These are phyloP conservation scores for Tolypocladium album DNA, from an alignment of 2,329 filamentous ascomycete genomes.

Conservation along the genomic window DNA sequence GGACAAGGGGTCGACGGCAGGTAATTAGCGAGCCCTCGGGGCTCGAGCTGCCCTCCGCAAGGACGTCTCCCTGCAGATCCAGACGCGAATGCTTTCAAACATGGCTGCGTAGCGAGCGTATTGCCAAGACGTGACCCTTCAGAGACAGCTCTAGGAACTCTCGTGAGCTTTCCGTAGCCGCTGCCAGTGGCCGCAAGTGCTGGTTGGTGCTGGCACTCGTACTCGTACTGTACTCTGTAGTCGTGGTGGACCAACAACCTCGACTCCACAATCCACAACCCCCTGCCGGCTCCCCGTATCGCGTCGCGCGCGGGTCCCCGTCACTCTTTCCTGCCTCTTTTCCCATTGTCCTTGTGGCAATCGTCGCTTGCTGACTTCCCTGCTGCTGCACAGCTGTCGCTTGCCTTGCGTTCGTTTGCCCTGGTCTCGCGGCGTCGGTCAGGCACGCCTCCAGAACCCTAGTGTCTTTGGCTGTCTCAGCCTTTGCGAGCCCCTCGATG, in stretches of 20 bases:
- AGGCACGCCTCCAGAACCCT: neutral
- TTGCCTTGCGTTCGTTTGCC: neutral
- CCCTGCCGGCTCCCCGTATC: neutral
- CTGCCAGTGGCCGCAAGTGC: neutral
- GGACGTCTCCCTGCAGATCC: neutral
- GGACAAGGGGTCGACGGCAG: neutral
- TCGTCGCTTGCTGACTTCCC: neutral
- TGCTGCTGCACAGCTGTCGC: neutral
- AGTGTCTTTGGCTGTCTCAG: constrained; percentile 7
- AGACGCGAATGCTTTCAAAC: neutral
- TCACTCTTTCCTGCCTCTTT: neutral
- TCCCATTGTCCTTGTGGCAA: neutral
- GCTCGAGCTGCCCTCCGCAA: neutral
- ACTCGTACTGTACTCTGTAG: too few relatives aligned
- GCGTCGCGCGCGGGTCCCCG: neutral
- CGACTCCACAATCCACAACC: neutral
- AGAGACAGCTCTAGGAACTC: neutral
- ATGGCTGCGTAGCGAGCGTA: neutral
- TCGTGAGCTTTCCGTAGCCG: neutral
- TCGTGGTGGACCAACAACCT: neutral
- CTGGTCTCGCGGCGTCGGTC: neutral
- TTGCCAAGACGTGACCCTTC: neutral
- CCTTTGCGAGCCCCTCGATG: constrained; percentile 12
- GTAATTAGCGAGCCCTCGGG: neutral
- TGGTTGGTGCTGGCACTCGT: too few relatives aligned